Percentiles rank a stretch among this genome's conserved stretches.
phyloP scores from a whole-genome alignment of 2,329 filamentous ascomycete genomes.

The Aspergillus quadrilineatus region DNA sequence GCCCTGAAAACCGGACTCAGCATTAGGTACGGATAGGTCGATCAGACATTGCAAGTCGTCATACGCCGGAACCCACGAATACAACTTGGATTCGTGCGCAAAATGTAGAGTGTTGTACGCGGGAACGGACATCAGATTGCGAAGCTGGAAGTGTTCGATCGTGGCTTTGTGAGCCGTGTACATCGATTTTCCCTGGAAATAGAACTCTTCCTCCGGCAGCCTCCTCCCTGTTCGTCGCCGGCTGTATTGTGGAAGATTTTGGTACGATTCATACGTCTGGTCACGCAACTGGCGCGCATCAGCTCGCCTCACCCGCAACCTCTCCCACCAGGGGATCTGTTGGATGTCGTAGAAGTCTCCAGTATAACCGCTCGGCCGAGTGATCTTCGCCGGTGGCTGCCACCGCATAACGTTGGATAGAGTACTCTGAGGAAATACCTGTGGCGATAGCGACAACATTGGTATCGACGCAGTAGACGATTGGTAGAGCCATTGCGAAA shows the following conservation, averaged over 20 bases:
- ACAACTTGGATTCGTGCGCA: slow-evolving; percentile 48
- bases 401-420: slow-evolving; percentile 36
- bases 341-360: slow-evolving; percentile 40
- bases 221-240: slow-evolving; percentile 25
- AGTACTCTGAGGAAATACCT: slow-evolving; percentile 26
- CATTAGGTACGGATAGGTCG: slow-evolving; percentile 47
- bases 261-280: slow-evolving; percentile 43
- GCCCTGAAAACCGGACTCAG: slow-evolving; percentile 36
- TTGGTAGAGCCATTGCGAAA: slow-evolving; percentile 41
- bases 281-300: slow-evolving; percentile 41
- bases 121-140: slow-evolving; percentile 56
- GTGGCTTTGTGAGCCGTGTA: slow-evolving; percentile 50
- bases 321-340: slow-evolving; percentile 43
- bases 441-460: slow-evolving; percentile 20
- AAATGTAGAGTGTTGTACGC: slow-evolving; percentile 58
- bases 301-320: slow-evolving; percentile 35
- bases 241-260: slow-evolving; percentile 36
- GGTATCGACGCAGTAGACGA: slow-evolving; percentile 23
- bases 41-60: slow-evolving; percentile 45
- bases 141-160: slow-evolving; percentile 60
- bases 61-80: slow-evolving; percentile 51
- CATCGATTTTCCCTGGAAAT: slow-evolving; percentile 51
- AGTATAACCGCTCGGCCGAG: slow-evolving; percentile 30
- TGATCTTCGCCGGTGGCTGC: slow-evolving; percentile 33
- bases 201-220: slow-evolving; percentile 44